Percentiles rank a stretch among this genome's conserved stretches.
phyloP scores from a whole-genome alignment of 768 basidiomycete genomes.

The Leucocoprinus sp. region DNA sequence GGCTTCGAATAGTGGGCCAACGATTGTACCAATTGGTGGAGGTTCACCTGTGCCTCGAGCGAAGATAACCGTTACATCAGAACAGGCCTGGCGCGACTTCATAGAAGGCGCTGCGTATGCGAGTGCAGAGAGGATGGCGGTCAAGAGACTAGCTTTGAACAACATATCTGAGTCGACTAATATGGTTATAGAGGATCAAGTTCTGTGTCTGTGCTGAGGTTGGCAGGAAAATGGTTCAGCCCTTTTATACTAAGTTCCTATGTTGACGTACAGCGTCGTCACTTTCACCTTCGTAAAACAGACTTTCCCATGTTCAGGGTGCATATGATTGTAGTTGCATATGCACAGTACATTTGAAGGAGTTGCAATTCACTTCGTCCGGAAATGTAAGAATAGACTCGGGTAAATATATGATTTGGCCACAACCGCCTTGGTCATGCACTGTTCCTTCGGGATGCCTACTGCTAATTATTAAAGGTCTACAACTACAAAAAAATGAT shows the following conservation, averaged over 20 bases:
- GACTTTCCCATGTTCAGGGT: constrained; percentile 2
- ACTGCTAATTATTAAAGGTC: background rate
- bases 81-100: constrained; percentile 17
- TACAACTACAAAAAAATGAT: too few species aligned
- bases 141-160: constrained; percentile 13
- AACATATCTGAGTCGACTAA: constrained; percentile 12
- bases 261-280: too few species aligned
- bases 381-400: background rate
- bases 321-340: constrained; percentile 1
- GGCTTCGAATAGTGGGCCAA: constrained; percentile 28
- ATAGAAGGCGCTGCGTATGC: constrained; percentile 15
- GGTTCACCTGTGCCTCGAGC: constrained; percentile 29
- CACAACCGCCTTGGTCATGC: background rate
- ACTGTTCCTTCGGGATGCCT: background rate
- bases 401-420: background rate
- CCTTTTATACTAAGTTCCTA: background rate
- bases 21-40: constrained; percentile 25
- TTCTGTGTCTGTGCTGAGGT: background rate
- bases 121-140: constrained; percentile 16
- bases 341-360: background rate
- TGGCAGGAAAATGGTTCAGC: background rate
- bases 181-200: background rate
- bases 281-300: background rate
- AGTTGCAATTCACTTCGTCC: background rate
- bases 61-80: constrained; percentile 28